Conservation (phyloP, 164 flowering plant species). For the Annona squamosa region DNA sequence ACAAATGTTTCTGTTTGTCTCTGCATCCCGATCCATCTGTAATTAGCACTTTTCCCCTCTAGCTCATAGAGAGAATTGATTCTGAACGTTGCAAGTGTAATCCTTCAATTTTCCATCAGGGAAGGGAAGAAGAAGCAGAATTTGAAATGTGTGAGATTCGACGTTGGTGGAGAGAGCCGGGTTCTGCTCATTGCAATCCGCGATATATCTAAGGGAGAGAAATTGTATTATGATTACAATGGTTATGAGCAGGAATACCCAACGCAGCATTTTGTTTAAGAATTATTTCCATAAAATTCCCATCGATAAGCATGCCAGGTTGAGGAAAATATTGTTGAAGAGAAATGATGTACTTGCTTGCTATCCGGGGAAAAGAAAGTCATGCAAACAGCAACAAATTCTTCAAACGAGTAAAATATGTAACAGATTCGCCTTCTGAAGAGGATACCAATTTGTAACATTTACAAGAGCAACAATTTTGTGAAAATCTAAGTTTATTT, state of each 20-base stretch:
- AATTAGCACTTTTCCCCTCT: too few species aligned
- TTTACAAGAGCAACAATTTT: not conserved
- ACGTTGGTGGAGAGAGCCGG: constrained; percentile 69
- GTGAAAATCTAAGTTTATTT: not conserved
- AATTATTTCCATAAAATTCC: constrained; percentile 1
- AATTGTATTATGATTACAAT: constrained; percentile 85
- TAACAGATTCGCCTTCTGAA: not conserved
- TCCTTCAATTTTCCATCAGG: constrained; percentile 28
- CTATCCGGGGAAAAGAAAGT: not conserved
- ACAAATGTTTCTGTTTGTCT: too few species aligned
- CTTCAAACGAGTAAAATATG: not conserved
- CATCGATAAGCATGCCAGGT: not conserved
- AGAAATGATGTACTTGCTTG: not conserved
- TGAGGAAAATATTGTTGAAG: not conserved
- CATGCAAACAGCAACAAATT: not conserved
- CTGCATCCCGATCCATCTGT: too few species aligned
- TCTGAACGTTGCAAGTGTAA: too few species aligned
- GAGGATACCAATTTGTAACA: too few species aligned
- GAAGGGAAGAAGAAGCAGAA: constrained; percentile 91
- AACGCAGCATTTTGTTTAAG: constrained; percentile 71
- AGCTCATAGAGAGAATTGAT: too few species aligned
- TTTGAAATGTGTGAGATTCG: constrained; percentile 73
- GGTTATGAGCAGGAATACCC: constrained; percentile 88
- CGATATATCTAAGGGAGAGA: constrained; percentile 79
- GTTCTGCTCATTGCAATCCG: constrained; percentile 75